phyloP scores from a whole-genome alignment of 768 basidiomycete genomes.

The Galerina sulciceps region DNA sequence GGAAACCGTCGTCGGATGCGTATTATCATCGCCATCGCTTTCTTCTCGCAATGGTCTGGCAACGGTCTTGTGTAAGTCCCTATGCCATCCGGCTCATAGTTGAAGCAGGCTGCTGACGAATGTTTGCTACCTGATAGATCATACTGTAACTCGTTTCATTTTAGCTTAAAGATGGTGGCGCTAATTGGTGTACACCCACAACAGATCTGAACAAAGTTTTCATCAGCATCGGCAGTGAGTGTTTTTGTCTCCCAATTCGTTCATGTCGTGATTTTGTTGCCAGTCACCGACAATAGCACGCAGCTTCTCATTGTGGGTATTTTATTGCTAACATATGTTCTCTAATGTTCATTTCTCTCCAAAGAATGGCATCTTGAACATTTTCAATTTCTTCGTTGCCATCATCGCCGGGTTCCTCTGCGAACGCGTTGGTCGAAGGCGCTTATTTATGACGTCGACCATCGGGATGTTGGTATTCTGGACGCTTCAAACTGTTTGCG shows the following conservation, averaged over 20 bases:
- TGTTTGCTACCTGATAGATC: conserved; percentile 31
- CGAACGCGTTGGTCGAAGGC: conserved; percentile 53
- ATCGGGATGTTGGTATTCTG: conserved; percentile 60
- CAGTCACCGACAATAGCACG: conserved; percentile 47
- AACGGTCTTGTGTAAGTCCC: conserved; percentile 48
- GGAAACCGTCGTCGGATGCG: conserved; percentile 61
- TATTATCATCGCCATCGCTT: conserved; percentile 59
- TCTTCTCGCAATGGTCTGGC: conserved; percentile 66
- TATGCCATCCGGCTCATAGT: conserved; percentile 19
- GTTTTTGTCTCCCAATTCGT: neutral
- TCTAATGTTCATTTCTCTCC: neutral
- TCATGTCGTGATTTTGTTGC: neutral
- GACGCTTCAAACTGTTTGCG: conserved; percentile 59
- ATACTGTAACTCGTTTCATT: conserved; percentile 39
- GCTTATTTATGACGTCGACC: conserved; percentile 52
- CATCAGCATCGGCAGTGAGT: conserved; percentile 48
- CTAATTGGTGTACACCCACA: neutral
- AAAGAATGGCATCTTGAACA: conserved; percentile 57
- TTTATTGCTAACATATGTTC: neutral
- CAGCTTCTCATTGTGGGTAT: conserved; percentile 43
- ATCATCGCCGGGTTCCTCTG: conserved; percentile 50
- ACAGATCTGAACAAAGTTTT: conserved; percentile 58
- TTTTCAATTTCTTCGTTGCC: conserved; percentile 61
- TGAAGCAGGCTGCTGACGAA: neutral
- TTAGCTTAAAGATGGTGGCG: neutral